These are phyloP conservation scores for Phoma herbarum DNA, from an alignment of 2,329 filamentous ascomycete genomes.

Conservation along the genomic window DNA sequence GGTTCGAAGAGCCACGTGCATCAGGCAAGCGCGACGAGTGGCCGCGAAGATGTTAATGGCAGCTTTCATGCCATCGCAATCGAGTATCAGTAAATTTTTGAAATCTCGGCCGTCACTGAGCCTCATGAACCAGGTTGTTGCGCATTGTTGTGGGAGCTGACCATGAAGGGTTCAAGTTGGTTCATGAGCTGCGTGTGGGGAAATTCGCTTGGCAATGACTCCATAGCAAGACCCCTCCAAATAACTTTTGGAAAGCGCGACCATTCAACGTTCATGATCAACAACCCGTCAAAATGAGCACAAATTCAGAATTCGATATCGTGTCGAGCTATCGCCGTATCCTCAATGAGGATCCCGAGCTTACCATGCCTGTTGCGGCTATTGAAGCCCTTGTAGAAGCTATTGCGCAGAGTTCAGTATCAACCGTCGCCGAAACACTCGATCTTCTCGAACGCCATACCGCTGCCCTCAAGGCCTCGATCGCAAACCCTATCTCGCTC, in stretches of 20 bases:
- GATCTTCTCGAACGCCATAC: constrained; percentile 83
- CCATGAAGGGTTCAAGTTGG: not conserved
- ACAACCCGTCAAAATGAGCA: constrained; percentile 36
- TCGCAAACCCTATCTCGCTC: constrained; percentile 89
- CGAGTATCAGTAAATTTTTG: too few relatives aligned
- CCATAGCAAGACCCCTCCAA: constrained; percentile 31
- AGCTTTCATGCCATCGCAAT: not conserved
- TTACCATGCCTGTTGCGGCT: constrained; percentile 95
- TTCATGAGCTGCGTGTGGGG: constrained; percentile 5
- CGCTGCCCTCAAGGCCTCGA: constrained; percentile 75
- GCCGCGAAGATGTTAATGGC: not conserved
- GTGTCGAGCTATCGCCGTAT: constrained; percentile 72
- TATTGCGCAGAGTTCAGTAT: constrained; percentile 79
- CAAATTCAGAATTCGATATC: constrained; percentile 58
- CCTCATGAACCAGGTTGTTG: not conserved
- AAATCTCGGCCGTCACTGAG: not conserved
- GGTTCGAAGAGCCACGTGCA: not conserved
- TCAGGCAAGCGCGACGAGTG: not conserved
- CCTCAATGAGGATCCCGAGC: constrained; percentile 74
- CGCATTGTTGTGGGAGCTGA: not conserved
- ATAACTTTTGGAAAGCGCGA: constrained; percentile 19
- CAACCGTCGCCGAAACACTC: constrained; percentile 93
- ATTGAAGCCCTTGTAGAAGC: constrained; percentile 91
- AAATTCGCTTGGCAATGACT: constrained; percentile 28
- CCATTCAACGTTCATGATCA: constrained; percentile 2